A percentile compares a stretch with the other conserved stretches of the same genome.
phyloP scores from a whole-genome alignment of 1,139 yeast species.

The Yamadazyma triangularis region DNA sequence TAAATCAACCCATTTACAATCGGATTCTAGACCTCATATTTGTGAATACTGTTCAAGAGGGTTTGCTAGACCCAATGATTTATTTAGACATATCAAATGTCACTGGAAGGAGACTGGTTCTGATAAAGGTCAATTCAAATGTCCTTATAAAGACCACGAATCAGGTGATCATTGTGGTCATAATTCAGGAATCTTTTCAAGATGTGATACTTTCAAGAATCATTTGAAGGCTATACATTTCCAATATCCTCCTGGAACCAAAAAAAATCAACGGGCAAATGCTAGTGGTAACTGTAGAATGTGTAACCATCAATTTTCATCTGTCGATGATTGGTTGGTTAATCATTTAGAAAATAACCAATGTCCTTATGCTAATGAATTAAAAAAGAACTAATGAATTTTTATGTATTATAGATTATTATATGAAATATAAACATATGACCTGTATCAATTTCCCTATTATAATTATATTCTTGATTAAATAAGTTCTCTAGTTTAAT shows the following conservation, averaged over 20 bases:
- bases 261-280: slow-evolving; percentile 66
- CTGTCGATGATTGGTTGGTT: slow-evolving; percentile 76
- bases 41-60: slow-evolving; percentile 79
- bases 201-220: slow-evolving; percentile 90
- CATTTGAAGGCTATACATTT: slow-evolving; percentile 88
- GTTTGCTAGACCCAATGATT: slow-evolving; percentile 83
- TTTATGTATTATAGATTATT: neutral
- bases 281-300: slow-evolving; percentile 74
- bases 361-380: slow-evolving; percentile 37
- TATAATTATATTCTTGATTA: too few relatives aligned
- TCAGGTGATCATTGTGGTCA: slow-evolving; percentile 56
- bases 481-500: neutral
- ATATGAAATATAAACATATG: too few relatives aligned
- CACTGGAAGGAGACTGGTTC: slow-evolving; percentile 69
- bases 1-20: slow-evolving; percentile 73
- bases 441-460: too few relatives aligned
- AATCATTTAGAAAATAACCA: slow-evolving; percentile 61
- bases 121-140: slow-evolving; percentile 44
- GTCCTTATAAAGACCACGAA: slow-evolving; percentile 35
- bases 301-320: slow-evolving; percentile 60
- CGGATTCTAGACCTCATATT: slow-evolving; percentile 69
- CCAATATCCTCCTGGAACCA: slow-evolving; percentile 83
- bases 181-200: slow-evolving; percentile 74
- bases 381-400: slow-evolving; percentile 10
- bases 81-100: slow-evolving; percentile 76